Percentiles rank a stretch among this genome's conserved stretches.
phyloP scores from a whole-genome alignment of 768 basidiomycete species.

The Lentinula sp. region DNA sequence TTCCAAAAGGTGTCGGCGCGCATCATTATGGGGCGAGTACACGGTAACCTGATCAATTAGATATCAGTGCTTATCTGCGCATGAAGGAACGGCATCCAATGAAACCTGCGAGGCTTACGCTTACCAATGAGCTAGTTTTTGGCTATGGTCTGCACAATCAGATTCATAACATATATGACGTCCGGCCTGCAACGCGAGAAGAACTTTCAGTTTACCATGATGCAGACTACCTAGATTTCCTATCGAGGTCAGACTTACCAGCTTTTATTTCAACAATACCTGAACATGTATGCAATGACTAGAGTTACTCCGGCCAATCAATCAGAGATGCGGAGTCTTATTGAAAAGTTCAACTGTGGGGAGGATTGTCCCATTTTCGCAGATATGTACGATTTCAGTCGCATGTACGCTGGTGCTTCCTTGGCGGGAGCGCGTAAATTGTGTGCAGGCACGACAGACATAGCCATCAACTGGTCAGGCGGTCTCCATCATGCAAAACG shows the following conservation, averaged over 20 bases:
- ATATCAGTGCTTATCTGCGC: not conserved
- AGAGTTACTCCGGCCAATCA: slow-evolving; percentile 80
- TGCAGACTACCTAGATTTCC: slow-evolving; percentile 91
- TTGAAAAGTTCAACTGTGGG: slow-evolving; percentile 88
- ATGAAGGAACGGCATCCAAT: slow-evolving; percentile 93
- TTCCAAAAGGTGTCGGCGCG: slow-evolving; percentile 87
- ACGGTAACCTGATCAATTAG: not conserved
- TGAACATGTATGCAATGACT: not conserved
- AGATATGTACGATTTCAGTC: slow-evolving; percentile 92
- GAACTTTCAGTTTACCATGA: slow-evolving; percentile 93
- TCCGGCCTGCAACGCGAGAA: slow-evolving; percentile 79
- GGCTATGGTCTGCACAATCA: slow-evolving; percentile 95
- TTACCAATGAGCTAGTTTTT: slow-evolving; percentile 93
- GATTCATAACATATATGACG: slow-evolving; percentile 89
- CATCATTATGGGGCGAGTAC: slow-evolving; percentile 90
- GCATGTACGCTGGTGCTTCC: slow-evolving; percentile 90
- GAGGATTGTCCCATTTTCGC: slow-evolving; percentile 97
- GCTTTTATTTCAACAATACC: not conserved
- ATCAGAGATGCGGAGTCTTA: slow-evolving; percentile 64
- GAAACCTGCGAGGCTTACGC: slow-evolving; percentile 94
- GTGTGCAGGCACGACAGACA: slow-evolving; percentile 81
- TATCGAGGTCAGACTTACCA: slow-evolving; percentile 63
- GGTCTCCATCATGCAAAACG: slow-evolving; percentile 98
- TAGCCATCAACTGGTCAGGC: slow-evolving; percentile 98
- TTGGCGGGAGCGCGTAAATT: slow-evolving; percentile 89